Conservation (phyloP, 2,329 filamentous ascomycete species). For the Paraphaeosphaeria sporulosa region DNA sequence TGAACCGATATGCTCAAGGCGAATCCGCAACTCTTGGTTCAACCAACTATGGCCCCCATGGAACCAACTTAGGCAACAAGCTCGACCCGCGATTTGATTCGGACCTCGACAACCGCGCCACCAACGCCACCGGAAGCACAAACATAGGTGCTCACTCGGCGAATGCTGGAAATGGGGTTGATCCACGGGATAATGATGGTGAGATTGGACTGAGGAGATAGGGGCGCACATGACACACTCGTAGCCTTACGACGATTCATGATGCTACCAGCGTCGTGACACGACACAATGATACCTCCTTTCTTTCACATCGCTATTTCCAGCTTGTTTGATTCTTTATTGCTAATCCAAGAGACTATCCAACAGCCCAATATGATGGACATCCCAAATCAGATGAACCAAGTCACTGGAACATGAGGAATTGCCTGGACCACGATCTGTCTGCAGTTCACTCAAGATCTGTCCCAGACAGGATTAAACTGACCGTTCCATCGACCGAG, state of each 20-base stretch:
- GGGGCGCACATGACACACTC: constrained; percentile 15
- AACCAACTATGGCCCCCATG: constrained; percentile 39
- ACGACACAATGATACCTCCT: not conserved
- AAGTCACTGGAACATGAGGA: not conserved
- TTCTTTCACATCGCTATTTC: not conserved
- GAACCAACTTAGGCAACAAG: constrained; percentile 31
- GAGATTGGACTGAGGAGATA: constrained; percentile 20
- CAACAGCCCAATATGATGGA: not conserved
- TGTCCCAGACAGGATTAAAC: not conserved
- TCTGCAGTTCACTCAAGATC: not conserved
- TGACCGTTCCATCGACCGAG: not conserved
- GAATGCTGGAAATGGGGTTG: constrained; percentile 40
- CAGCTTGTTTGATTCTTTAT: not conserved
- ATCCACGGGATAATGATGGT: constrained; percentile 32
- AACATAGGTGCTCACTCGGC: constrained; percentile 39
- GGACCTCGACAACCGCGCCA: constrained; percentile 21
- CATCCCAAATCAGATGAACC: not conserved
- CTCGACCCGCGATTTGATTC: constrained; percentile 37
- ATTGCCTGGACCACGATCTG: not conserved
- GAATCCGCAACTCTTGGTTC: constrained; percentile 28
- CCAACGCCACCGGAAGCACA: constrained; percentile 22
- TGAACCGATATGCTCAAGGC: constrained; percentile 30
- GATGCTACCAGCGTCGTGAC: not conserved
- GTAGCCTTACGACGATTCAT: not conserved
- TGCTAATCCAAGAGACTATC: constrained; percentile 2